These are phyloP conservation scores for Ophiognomonia clavigignenti-juglandacearum DNA, from an alignment of 2,329 filamentous ascomycete genomes.

Conservation along the genomic window DNA sequence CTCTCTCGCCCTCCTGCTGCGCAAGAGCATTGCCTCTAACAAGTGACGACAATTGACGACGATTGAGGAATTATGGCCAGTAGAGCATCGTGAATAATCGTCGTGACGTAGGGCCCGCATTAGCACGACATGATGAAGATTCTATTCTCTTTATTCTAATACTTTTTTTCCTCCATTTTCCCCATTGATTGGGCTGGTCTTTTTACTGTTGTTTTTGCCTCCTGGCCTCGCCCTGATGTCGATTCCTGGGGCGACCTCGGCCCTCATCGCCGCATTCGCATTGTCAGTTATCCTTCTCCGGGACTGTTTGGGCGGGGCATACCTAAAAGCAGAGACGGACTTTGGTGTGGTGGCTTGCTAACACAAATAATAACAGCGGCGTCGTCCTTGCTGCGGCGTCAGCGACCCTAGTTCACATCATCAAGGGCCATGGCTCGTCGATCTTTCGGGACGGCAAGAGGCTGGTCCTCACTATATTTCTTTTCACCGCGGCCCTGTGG, in stretches of 20 bases:
- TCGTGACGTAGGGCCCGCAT: conserved; percentile 20
- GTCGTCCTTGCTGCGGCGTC: conserved; percentile 49
- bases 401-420: conserved; percentile 39
- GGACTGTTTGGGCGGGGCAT: not conserved
- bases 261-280: conserved; percentile 48
- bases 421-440: conserved; percentile 42
- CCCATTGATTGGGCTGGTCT: conserved; percentile 44
- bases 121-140: conserved; percentile 19
- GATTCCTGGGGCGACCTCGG: conserved; percentile 38
- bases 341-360: conserved; percentile 13
- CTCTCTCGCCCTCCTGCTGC: no score
- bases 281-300: conserved; percentile 39
- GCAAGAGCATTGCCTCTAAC: no score
- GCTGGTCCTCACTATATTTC: conserved; percentile 57
- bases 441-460: conserved; percentile 55
- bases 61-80: no score
- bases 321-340: no score
- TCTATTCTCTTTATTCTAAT: conserved; percentile 23
- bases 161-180: conserved; percentile 27
- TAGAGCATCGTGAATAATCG: conserved; percentile 17
- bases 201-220: conserved; percentile 22
- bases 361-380: conserved; percentile 35
- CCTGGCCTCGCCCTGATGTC: conserved; percentile 37
- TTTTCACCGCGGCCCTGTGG: conserved; percentile 48
- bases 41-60: no score